A percentile compares a stretch with the other conserved stretches of the same genome.
These are phyloP conservation scores for Nepenthes gracilis DNA, from an alignment of 148 eudicot genomes.

Conservation along the genomic window DNA sequence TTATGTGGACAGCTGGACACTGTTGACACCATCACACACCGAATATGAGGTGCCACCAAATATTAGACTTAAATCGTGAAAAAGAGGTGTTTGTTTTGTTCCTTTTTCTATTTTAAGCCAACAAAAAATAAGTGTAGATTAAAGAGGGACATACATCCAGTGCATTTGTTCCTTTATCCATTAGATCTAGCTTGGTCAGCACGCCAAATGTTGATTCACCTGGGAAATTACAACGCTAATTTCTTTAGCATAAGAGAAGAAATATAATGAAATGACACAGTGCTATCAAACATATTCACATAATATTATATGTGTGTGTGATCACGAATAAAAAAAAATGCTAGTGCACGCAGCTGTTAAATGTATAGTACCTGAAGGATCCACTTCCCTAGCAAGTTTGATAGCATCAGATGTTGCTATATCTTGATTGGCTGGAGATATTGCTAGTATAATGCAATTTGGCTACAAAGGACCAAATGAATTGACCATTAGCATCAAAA, in stretches of 20 bases:
- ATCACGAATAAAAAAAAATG: no score
- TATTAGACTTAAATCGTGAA: no score
- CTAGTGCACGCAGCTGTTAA: no score
- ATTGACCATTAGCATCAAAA: constrained; percentile 3
- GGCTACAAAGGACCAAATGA: constrained; percentile 28
- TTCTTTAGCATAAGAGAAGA: background rate
- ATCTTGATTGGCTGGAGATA: constrained; percentile 88
- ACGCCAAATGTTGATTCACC: constrained; percentile 97
- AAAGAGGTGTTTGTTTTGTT: no score
- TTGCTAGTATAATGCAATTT: constrained; percentile 64
- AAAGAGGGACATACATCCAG: constrained; percentile 49
- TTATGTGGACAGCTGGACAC: no score
- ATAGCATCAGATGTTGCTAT: constrained; percentile 86
- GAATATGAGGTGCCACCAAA: no score
- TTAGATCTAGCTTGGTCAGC: constrained; percentile 85
- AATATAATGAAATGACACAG: background rate
- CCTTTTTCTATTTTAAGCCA: no score
- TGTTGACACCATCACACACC: no score
- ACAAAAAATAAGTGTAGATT: background rate
- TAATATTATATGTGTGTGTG: background rate
- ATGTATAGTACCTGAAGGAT: constrained; percentile 38
- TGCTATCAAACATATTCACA: background rate
- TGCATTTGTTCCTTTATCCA: constrained; percentile 99
- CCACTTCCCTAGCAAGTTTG: constrained; percentile 70
- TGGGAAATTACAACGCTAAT: constrained; percentile 15